Evolutionary conservation across 1,139 yeast species (phyloP).

Genomic region (Saccharomyces pastorianus): DNA sequence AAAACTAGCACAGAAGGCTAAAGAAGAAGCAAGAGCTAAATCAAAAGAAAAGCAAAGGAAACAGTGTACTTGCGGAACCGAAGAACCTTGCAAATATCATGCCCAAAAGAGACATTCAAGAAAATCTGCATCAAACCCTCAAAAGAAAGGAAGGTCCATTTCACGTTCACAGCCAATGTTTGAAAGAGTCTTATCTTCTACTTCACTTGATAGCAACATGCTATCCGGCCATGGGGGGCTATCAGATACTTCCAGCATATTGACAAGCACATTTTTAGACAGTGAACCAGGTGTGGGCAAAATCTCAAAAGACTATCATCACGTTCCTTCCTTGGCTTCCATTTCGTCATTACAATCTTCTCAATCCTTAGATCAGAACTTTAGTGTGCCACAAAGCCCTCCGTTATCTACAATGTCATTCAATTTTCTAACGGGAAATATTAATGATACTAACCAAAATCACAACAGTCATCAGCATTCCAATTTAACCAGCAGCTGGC

Average conservation of each 20-base stretch:
- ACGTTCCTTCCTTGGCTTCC: slow-evolving; percentile 25
- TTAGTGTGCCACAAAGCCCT: slow-evolving; percentile 25
- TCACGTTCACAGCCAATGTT: slow-evolving; percentile 3
- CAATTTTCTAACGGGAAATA: slow-evolving; percentile 5
- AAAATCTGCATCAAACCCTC: slow-evolving; percentile 3
- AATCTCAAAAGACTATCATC: slow-evolving; percentile 25
- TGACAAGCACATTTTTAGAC: slow-evolving; percentile 12
- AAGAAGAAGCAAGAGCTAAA: slow-evolving; percentile 36
- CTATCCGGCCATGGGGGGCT: slow-evolving; percentile 7
- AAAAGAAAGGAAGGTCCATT: neutral
- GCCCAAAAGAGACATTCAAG: slow-evolving; percentile 10
- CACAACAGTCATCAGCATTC: slow-evolving; percentile 3
- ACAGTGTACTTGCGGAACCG: slow-evolving; percentile 46
- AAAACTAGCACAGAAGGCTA: slow-evolving; percentile 32
- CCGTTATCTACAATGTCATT: slow-evolving; percentile 12
- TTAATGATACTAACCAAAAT: neutral
- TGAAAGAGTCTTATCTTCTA: slow-evolving; percentile 11
- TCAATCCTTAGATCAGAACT: slow-evolving; percentile 27
- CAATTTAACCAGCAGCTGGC: neutral
- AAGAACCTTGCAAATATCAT: slow-evolving; percentile 21
- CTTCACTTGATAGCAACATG: slow-evolving; percentile 14
- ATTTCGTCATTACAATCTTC: slow-evolving; percentile 28
- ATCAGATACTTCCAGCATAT: slow-evolving; percentile 11
- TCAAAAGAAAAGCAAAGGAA: slow-evolving; percentile 32
- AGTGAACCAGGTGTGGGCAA: slow-evolving; percentile 16